Conservation (phyloP, 257 asterid species). For the Eustoma russellianum region DNA sequence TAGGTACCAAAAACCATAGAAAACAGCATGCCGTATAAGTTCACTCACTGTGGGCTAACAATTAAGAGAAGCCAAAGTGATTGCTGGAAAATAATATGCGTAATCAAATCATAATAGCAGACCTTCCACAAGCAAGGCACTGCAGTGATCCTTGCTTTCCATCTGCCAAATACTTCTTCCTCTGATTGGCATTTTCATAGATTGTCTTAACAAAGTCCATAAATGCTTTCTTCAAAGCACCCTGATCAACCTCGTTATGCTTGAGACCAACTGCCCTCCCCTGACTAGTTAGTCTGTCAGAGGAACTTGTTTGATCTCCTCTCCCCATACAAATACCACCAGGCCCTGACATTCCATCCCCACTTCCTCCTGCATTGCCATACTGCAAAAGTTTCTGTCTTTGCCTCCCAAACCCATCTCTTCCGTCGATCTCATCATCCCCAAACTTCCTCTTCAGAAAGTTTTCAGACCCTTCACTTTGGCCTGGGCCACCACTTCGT, state of each 20-base stretch:
- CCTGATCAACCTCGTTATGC: constrained; percentile 58
- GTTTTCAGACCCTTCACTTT: constrained; percentile 27
- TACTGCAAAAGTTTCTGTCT: constrained; percentile 85
- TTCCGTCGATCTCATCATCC: constrained; percentile 59
- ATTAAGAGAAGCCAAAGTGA: too few species aligned
- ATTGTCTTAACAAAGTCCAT: constrained; percentile 58
- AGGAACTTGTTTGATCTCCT: constrained; percentile 45
- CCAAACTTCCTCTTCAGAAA: constrained; percentile 64
- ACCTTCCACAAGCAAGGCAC: constrained; percentile 77
- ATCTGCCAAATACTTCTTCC: constrained; percentile 52
- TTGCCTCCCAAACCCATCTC: constrained; percentile 77
- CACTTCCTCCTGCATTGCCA: constrained; percentile 44
- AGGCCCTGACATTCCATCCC: constrained; percentile 24
- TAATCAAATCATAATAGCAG: constrained; percentile 17
- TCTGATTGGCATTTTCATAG: constrained; percentile 50
- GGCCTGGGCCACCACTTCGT: constrained; percentile 12
- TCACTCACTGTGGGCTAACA: not conserved
- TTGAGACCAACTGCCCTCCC: constrained; percentile 34
- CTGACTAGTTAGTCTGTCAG: constrained; percentile 28
- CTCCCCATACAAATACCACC: constrained; percentile 32
- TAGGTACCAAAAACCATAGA: not conserved
- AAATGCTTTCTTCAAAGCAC: constrained; percentile 50
- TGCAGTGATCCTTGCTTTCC: constrained; percentile 68
- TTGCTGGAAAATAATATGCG: not conserved
- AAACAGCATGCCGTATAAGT: not conserved